A percentile compares a stretch with the other conserved stretches of the same genome.
Evolutionary conservation across 2,329 filamentous ascomycete genomes (phyloP).

Genomic region (Ophiostoma piceae): DNA sequence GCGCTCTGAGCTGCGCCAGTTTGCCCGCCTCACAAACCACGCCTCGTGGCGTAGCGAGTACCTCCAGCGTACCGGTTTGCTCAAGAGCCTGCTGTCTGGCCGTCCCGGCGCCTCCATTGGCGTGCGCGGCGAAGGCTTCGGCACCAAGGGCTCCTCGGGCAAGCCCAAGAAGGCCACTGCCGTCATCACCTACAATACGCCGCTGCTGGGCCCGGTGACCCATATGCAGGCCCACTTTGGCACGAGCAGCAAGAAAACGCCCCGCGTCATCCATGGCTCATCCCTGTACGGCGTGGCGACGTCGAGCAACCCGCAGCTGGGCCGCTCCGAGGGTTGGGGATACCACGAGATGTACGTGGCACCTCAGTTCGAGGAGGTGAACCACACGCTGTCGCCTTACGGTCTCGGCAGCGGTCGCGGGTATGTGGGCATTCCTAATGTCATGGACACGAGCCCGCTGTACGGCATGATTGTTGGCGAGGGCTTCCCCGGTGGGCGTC

Average conservation of each 20-base stretch:
- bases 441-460: slow-evolving; percentile 83
- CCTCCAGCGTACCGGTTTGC: slow-evolving; percentile 74
- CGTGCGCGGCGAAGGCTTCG: slow-evolving; percentile 42
- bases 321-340: slow-evolving; percentile 77
- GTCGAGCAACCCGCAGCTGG: slow-evolving; percentile 70
- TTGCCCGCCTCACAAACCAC: slow-evolving; percentile 72
- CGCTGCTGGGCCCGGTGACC: slow-evolving; percentile 71
- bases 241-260: slow-evolving; percentile 57
- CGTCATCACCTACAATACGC: slow-evolving; percentile 79
- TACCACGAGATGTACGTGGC: slow-evolving; percentile 69
- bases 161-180: slow-evolving; percentile 48
- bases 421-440: slow-evolving; percentile 66
- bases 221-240: slow-evolving; percentile 73
- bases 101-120: slow-evolving; percentile 56
- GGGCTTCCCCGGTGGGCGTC: slow-evolving; percentile 75
- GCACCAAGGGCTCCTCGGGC: slow-evolving; percentile 46
- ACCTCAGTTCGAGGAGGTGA: slow-evolving; percentile 71
- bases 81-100: slow-evolving; percentile 75
- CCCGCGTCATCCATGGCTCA: slow-evolving; percentile 77
- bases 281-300: slow-evolving; percentile 73
- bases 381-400: slow-evolving; percentile 67
- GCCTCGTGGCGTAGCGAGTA: slow-evolving; percentile 98
- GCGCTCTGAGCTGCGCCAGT: slow-evolving; percentile 69
- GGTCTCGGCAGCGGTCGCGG: slow-evolving; percentile 69
- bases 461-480: slow-evolving; percentile 82